These are phyloP conservation scores for Citrus cavaleriei DNA, from an alignment of 345 rosid species.

Conservation along the genomic window DNA sequence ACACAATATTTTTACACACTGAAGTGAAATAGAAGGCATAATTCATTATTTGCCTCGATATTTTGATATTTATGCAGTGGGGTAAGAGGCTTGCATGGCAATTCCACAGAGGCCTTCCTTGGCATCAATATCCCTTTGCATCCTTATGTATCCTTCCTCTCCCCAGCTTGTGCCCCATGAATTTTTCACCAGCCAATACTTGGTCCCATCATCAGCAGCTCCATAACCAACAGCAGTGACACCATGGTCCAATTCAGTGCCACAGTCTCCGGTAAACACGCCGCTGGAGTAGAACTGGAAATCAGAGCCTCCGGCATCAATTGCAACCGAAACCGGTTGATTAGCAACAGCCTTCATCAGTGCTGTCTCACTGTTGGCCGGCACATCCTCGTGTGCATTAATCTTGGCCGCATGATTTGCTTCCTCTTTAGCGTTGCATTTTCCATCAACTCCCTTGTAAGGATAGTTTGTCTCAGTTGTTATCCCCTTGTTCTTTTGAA, in stretches of 20 bases:
- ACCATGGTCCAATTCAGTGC: neutral
- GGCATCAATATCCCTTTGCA: neutral
- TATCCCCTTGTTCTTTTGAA: slow-evolving; percentile 22
- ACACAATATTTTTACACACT: neutral
- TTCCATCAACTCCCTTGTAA: too few relatives aligned
- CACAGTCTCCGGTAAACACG: neutral
- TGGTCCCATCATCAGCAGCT: neutral
- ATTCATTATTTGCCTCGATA: neutral
- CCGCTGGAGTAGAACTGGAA: neutral
- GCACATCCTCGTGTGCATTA: too few relatives aligned
- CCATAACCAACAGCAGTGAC: slow-evolving; percentile 4
- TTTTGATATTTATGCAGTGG: neutral
- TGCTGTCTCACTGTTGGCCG: too few relatives aligned
- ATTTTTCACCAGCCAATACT: slow-evolving; percentile 5
- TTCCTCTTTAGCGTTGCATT: too few relatives aligned
- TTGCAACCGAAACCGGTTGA: neutral
- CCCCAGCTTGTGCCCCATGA: slow-evolving; percentile 4
- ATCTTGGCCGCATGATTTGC: too few relatives aligned
- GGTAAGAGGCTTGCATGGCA: slow-evolving; percentile 5
- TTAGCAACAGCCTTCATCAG: too few relatives aligned
- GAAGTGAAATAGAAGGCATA: neutral
- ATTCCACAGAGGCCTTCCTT: neutral
- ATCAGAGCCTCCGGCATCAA: neutral
- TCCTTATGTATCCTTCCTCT: slow-evolving; percentile 1
- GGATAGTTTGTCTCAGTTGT: too few relatives aligned